Conservation (phyloP, 371 early-diverging fungal genomes). For the Rhizopus sp. region DNA sequence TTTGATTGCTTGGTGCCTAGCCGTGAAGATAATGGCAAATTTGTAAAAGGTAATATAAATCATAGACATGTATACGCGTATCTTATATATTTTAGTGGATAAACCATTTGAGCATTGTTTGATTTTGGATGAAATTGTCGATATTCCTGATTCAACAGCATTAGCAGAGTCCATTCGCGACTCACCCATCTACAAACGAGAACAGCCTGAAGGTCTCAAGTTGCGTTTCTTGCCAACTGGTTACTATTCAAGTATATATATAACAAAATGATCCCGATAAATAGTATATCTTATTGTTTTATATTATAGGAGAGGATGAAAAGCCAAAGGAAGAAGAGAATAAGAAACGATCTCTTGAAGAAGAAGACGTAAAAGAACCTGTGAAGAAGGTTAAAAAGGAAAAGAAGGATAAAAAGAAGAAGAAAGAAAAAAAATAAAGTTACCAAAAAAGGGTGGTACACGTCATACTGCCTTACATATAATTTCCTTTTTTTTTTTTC, state of each 20-base stretch:
- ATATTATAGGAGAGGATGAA: constrained; percentile 6
- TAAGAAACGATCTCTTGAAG: constrained; percentile 7
- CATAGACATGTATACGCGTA: not conserved
- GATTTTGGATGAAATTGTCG: constrained; percentile 45
- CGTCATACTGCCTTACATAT: constrained; percentile 6
- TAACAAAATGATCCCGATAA: not conserved
- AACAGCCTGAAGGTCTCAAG: constrained; percentile 48
- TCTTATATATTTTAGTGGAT: constrained; percentile 25
- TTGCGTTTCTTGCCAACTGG: constrained; percentile 53
- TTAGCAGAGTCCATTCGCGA: constrained; percentile 41
- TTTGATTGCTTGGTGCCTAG: constrained; percentile 45
- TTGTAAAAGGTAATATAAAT: constrained; percentile 33
- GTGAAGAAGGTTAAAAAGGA: constrained; percentile 20
- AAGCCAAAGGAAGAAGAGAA: constrained; percentile 20
- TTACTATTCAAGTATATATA: constrained; percentile 32
- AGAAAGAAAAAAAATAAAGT: constrained; percentile 20
- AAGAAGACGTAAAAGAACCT: constrained; percentile 13
- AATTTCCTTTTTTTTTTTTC: constrained; percentile 5
- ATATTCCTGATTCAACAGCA: constrained; percentile 41
- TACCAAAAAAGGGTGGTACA: not conserved
- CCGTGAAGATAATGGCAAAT: constrained; percentile 32
- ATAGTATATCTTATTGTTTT: not conserved
- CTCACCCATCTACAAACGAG: constrained; percentile 39
- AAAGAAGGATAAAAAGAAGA: constrained; percentile 19
- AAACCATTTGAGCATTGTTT: constrained; percentile 38